A percentile compares a stretch with the other conserved stretches of the same genome.
Evolutionary conservation across 2,329 filamentous ascomycete genomes (phyloP).

Genomic region (Arthrinium puccinioides): DNA sequence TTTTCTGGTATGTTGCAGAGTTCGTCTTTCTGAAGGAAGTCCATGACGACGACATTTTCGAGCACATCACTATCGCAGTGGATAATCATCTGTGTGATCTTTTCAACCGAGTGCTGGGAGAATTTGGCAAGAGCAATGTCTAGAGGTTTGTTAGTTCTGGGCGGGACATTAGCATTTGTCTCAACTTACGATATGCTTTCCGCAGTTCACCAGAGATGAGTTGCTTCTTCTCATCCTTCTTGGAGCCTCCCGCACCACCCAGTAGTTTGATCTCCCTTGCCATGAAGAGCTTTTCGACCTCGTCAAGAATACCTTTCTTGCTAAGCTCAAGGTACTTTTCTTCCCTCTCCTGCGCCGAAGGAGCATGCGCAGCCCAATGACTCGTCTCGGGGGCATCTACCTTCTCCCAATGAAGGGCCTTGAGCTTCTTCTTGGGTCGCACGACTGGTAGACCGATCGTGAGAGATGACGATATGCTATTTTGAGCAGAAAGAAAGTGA

Average conservation of each 20-base stretch:
- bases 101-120: constrained; percentile 75
- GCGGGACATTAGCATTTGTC: too few relatives aligned
- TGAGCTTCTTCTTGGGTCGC: constrained; percentile 97
- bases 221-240: constrained; percentile 95
- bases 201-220: constrained; percentile 87
- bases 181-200: constrained; percentile 68
- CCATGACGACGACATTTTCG: constrained; percentile 89
- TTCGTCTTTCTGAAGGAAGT: constrained; percentile 89
- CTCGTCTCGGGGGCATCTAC: constrained; percentile 87
- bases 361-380: constrained; percentile 82
- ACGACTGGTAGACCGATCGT: constrained; percentile 70
- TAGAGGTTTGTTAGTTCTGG: constrained; percentile 29
- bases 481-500: constrained; percentile 65
- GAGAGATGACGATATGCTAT: constrained; percentile 44
- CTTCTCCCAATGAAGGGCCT: constrained; percentile 98
- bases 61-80: constrained; percentile 87
- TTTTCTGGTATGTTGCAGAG: constrained; percentile 91
- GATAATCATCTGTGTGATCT: constrained; percentile 86
- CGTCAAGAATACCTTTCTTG: constrained; percentile 90
- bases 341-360: constrained; percentile 82
- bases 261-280: constrained; percentile 93
- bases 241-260: constrained; percentile 55
- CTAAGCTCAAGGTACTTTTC: constrained; percentile 93
- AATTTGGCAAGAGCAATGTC: constrained; percentile 92
- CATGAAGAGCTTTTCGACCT: constrained; percentile 95